phyloP scores from a whole-genome alignment of 2,329 filamentous ascomycete species.

The Pseudogymnoascus sp. region DNA sequence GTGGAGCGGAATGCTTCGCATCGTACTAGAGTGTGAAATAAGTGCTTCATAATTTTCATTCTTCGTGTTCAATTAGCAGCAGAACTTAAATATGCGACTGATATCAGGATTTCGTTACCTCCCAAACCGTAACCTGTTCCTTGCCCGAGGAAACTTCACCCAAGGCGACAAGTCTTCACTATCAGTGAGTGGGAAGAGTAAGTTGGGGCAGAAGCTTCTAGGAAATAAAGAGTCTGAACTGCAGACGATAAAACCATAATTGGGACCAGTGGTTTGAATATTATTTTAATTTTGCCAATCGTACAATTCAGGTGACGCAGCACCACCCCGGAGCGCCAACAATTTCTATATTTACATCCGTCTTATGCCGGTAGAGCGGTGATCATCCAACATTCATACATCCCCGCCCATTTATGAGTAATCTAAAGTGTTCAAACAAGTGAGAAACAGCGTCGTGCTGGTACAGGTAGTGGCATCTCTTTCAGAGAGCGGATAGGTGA shows the following conservation, averaged over 20 bases:
- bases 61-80: background rate
- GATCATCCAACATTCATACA: slow-evolving; percentile 31
- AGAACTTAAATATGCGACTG: background rate
- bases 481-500: background rate
- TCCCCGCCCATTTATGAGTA: slow-evolving; percentile 23
- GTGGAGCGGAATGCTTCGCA: background rate
- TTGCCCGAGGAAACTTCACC: background rate
- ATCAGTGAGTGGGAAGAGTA: background rate
- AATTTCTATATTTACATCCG: slow-evolving; percentile 29
- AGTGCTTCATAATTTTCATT: background rate
- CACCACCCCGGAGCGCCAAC: slow-evolving; percentile 3
- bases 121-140: background rate
- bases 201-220: background rate
- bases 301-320: slow-evolving; percentile 7
- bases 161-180: background rate
- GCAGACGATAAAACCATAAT: background rate
- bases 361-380: slow-evolving; percentile 26
- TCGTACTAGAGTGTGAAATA: background rate
- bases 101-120: background rate
- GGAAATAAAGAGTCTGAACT: background rate
- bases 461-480: slow-evolving; percentile 21
- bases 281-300: slow-evolving; percentile 8
- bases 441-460: slow-evolving; percentile 20
- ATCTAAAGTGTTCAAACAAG: slow-evolving; percentile 27
- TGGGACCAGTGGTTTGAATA: background rate